phyloP scores from a whole-genome alignment of 169 alveolate genomes.

The Theileria sp. region DNA sequence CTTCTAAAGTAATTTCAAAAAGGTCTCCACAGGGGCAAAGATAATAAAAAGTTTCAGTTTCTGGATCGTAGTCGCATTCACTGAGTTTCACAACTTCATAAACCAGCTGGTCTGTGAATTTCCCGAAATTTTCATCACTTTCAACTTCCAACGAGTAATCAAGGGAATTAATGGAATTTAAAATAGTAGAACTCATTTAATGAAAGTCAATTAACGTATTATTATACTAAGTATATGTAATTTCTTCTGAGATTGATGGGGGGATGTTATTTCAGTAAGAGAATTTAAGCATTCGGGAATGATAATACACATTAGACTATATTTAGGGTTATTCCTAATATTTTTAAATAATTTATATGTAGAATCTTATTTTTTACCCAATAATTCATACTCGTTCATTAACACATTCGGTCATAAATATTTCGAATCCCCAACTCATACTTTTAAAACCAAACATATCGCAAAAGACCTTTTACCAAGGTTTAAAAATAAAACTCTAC shows the following conservation, averaged over 20 bases:
- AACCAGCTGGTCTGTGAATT: constrained; percentile 47
- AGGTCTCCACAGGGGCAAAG: constrained; percentile 65
- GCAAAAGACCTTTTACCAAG: background rate
- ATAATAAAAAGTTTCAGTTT: constrained; percentile 39
- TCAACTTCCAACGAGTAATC: constrained; percentile 9
- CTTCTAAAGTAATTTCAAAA: constrained; percentile 42
- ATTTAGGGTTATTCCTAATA: background rate
- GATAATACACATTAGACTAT: background rate
- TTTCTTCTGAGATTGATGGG: background rate
- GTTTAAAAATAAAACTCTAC: background rate
- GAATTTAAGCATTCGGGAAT: background rate
- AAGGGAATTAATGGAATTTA: background rate
- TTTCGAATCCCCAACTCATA: background rate
- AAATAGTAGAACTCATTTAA: constrained; percentile 7
- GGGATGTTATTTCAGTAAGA: background rate
- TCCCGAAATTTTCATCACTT: constrained; percentile 41
- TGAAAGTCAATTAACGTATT: background rate
- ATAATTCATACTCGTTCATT: background rate
- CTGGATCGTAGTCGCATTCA: constrained; percentile 61
- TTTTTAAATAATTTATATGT: background rate
- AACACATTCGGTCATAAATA: background rate
- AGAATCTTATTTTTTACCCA: background rate
- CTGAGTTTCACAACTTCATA: constrained; percentile 47
- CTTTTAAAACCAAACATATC: background rate
- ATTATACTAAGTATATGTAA: background rate